Evolutionary conservation across 306 rosid genomes (phyloP).

Genomic region (Rubus idaeus): DNA sequence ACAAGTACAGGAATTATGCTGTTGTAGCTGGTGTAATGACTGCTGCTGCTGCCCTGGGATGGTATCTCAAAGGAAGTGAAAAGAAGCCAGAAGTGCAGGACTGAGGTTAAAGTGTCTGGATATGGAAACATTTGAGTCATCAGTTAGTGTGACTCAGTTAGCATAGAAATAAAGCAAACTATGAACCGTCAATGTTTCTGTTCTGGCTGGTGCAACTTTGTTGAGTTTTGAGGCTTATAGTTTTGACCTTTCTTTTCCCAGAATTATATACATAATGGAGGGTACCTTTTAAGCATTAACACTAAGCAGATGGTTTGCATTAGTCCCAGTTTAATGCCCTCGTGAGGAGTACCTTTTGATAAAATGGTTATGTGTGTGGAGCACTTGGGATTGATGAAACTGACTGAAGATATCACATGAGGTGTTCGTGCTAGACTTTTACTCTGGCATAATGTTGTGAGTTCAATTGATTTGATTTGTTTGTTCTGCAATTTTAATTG

Average conservation of each 20-base stretch:
- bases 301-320: too few species aligned
- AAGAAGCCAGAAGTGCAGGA: conserved; percentile 93
- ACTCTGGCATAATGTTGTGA: too few species aligned
- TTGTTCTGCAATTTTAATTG: background rate
- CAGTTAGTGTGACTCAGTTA: background rate
- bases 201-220: background rate
- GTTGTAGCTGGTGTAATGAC: conserved; percentile 79
- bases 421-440: too few species aligned
- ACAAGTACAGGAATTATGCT: conserved; percentile 82
- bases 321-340: background rate
- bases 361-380: background rate
- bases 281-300: background rate
- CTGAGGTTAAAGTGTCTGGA: conserved; percentile 36
- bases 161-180: conserved; percentile 8
- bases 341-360: background rate
- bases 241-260: background rate
- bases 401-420: background rate
- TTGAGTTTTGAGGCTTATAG: conserved; percentile 2
- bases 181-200: background rate
- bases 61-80: conserved; percentile 77
- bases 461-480: background rate
- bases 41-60: conserved; percentile 58
- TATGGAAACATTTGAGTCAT: conserved; percentile 6
- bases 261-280: background rate
- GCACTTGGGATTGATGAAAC: background rate